phyloP scores from a whole-genome alignment of 768 basidiomycete genomes.

The Imleria badia region DNA sequence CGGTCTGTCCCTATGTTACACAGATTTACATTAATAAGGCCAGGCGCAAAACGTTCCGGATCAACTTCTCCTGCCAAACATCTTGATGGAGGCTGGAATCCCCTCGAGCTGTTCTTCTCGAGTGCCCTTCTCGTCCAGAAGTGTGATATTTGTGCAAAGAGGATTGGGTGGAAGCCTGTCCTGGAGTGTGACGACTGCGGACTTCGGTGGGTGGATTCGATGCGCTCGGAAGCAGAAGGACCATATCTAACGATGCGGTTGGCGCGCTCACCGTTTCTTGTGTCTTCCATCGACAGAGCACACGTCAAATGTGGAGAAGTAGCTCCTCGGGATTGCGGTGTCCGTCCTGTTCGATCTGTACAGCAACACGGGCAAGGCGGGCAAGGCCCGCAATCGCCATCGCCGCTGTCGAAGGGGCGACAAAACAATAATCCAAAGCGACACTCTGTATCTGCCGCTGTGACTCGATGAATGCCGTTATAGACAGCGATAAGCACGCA shows the following conservation, averaged over 20 bases:
- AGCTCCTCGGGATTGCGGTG: slow-evolving; percentile 76
- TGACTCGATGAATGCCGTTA: slow-evolving; percentile 26
- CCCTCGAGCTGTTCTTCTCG: slow-evolving; percentile 76
- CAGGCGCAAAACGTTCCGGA: slow-evolving; percentile 58
- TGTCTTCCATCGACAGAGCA: slow-evolving; percentile 46
- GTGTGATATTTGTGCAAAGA: slow-evolving; percentile 80
- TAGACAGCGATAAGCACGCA: slow-evolving; percentile 17
- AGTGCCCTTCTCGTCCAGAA: slow-evolving; percentile 70
- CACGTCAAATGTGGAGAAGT: slow-evolving; percentile 86
- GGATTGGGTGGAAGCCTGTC: slow-evolving; percentile 83
- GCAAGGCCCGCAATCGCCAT: slow-evolving; percentile 15
- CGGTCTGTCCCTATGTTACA: slow-evolving; percentile 62
- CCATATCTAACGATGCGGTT: slow-evolving; percentile 18
- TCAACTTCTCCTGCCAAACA: slow-evolving; percentile 29
- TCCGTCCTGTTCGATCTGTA: slow-evolving; percentile 40
- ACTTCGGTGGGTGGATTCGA: slow-evolving; percentile 48
- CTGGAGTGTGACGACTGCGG: slow-evolving; percentile 91
- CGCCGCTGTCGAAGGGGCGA: slow-evolving; percentile 29
- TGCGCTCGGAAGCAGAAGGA: slow-evolving; percentile 9
- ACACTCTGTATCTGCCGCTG: slow-evolving; percentile 22
- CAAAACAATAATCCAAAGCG: slow-evolving; percentile 28
- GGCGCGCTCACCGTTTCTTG: neutral
- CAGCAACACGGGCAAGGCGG: slow-evolving; percentile 27
- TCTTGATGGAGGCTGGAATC: slow-evolving; percentile 59
- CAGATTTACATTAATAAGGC: slow-evolving; percentile 84